These are phyloP conservation scores for Entelexis sorbosivorans DNA, from an alignment of 1,139 yeast genomes.

Conservation along the genomic window DNA sequence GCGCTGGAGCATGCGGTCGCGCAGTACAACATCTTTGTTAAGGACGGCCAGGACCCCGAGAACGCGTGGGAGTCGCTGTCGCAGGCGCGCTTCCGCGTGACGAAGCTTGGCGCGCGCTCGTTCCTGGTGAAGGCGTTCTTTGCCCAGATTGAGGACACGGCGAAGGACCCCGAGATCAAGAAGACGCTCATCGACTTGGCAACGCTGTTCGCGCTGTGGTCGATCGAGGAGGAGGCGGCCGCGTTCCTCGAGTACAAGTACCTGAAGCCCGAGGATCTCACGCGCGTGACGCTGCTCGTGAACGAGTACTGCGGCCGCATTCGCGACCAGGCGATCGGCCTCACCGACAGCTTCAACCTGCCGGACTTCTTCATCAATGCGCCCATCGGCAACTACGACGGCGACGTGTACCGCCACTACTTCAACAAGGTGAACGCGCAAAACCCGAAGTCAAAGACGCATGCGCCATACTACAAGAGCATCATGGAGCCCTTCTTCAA, in stretches of 20 bases:
- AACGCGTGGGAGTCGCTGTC: constrained; percentile 35
- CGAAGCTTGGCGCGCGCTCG: constrained; percentile 36
- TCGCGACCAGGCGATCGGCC: constrained; percentile 62
- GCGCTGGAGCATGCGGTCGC: constrained; percentile 32
- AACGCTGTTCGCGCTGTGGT: constrained; percentile 53
- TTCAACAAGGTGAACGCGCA: constrained; percentile 33
- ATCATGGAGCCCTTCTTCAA: constrained; percentile 35
- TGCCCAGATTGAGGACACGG: constrained; percentile 27
- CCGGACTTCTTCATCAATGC: constrained; percentile 79
- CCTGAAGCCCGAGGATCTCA: constrained; percentile 34
- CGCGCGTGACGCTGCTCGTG: constrained; percentile 29
- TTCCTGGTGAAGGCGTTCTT: constrained; percentile 33
- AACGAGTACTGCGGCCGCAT: constrained; percentile 32
- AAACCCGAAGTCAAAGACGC: constrained; percentile 29
- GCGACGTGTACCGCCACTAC: constrained; percentile 77
- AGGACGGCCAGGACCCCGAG: constrained; percentile 9
- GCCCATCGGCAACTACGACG: constrained; percentile 73
- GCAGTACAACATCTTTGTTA: constrained; percentile 12
- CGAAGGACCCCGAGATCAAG: constrained; percentile 27
- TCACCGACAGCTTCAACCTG: constrained; percentile 83
- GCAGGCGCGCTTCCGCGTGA: constrained; percentile 37
- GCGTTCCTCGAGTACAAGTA: constrained; percentile 59
- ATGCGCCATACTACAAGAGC: constrained; percentile 34
- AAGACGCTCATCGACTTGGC: constrained; percentile 41
- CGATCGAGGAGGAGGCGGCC: constrained; percentile 67